Percentiles rank a stretch among this genome's conserved stretches.
phyloP scores from a whole-genome alignment of 2,329 filamentous ascomycete species.

The Celoporthe dispersa region DNA sequence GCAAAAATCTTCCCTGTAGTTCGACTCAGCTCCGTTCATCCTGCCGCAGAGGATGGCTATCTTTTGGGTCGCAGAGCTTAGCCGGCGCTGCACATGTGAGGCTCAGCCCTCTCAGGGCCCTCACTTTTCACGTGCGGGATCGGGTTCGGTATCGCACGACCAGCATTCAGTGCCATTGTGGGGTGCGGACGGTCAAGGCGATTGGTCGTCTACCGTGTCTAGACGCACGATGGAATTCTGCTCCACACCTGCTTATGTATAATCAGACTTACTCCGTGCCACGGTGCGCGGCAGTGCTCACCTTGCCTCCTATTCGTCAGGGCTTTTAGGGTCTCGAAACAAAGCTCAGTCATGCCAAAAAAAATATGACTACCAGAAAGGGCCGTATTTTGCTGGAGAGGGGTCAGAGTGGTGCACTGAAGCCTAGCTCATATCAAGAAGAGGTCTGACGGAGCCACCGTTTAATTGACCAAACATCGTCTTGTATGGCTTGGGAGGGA shows the following conservation, averaged over 20 bases:
- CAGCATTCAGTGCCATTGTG: background rate
- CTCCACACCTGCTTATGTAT: background rate
- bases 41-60: background rate
- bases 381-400: too few relatives aligned
- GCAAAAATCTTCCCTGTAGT: background rate
- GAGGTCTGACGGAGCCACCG: too few relatives aligned
- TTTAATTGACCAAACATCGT: too few relatives aligned
- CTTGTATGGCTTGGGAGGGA: too few relatives aligned
- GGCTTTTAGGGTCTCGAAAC: background rate
- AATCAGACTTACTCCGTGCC: background rate
- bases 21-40: background rate
- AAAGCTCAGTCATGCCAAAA: too few relatives aligned
- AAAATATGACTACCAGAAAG: too few relatives aligned
- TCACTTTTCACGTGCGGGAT: constrained; percentile 16
- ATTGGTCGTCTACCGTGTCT: background rate
- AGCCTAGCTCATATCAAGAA: too few relatives aligned
- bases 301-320: background rate
- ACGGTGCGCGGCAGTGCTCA: background rate
- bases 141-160: constrained; percentile 24
- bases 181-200: background rate
- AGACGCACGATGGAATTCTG: background rate
- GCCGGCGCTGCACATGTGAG: background rate
- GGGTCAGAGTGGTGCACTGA: too few relatives aligned
- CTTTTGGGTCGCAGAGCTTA: background rate
- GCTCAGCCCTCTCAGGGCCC: constrained; percentile 14